Base-by-base conservation (phyloP, 2,329 filamentous ascomycete genomes). In the Microsporum audouinii region DNA sequence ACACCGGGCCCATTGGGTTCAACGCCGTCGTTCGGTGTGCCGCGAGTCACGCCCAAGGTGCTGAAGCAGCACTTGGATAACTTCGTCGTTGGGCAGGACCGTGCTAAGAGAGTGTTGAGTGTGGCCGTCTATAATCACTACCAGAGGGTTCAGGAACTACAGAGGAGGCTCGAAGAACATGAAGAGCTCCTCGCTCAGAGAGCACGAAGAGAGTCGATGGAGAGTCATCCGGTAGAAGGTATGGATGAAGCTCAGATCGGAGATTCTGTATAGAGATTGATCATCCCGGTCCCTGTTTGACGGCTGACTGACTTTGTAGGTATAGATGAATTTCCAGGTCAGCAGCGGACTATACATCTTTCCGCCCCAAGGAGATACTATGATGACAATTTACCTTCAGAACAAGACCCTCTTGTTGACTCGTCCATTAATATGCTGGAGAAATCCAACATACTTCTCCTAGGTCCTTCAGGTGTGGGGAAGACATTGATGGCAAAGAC, bases 81-180 rank as follows among this genome's bases (percentile, higher is more conserved):
- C 71, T 99, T 95, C 72, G 92, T 99, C 1, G 92, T 99, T 2
- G 94, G 92, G 45, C 94, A 99, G 74, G 90, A 96, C 66, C 85
- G 90, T 63, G 91, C 94, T 33, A 80, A 99, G 80, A 95, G 95
- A 74, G 89, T 91, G 12, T 85, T 97, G 65, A 94, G 90, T 65
- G 87, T 92, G 2, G 91, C 92, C 5, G 88, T 99, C 33, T 96
- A 95, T 77, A 96, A 97, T 71, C 94, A 99, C 72, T 96, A 97
- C 71, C 90, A 96, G 74, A 84, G 89, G 55, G 83, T 96, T 63
- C 86, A 91, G 68, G 85, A 88, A 73, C 70, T 87, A 29, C 82
- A 90, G 68, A 80, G 90, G 57, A 84, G 87, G 62, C 84, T 94
- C 66, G 85, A 91, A 60, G 91, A 96, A 68, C 84, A 89, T 49